Percentiles rank a stretch among this genome's conserved stretches.
Evolutionary conservation across 2,329 filamentous ascomycete genomes (phyloP).

Genomic region (Aureobasidium lini): DNA sequence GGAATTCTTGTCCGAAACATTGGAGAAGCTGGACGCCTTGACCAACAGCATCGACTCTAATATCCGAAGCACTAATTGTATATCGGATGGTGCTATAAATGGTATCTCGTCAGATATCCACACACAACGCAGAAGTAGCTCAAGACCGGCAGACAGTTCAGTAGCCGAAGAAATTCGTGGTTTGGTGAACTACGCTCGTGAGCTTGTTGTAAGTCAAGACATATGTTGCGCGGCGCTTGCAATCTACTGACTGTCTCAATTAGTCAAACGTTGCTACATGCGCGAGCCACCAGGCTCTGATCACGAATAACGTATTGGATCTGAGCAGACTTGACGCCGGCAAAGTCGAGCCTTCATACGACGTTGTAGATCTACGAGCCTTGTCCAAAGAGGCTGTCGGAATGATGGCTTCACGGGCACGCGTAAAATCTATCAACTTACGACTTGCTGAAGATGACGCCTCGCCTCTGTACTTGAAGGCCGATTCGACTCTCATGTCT

Average conservation of each 20-base stretch:
- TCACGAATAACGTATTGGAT: constrained; percentile 15
- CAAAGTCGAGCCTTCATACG: constrained; percentile 13
- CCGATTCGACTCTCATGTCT: constrained; percentile 12
- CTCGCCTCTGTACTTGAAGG: constrained; percentile 12
- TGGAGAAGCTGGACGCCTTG: constrained; percentile 7
- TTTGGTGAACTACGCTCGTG: constrained; percentile 7
- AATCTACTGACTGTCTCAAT: neutral
- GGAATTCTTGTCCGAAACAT: constrained; percentile 9
- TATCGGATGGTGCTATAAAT: neutral
- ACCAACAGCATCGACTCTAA: neutral
- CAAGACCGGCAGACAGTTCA: neutral
- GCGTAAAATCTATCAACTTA: constrained; percentile 11
- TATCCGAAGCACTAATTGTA: neutral
- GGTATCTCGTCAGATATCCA: neutral
- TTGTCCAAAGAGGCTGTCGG: constrained; percentile 7
- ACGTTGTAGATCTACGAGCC: constrained; percentile 9
- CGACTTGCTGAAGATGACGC: neutral
- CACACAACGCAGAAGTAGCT: neutral
- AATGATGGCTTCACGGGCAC: constrained; percentile 14
- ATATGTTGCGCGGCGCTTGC: neutral
- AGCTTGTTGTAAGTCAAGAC: constrained; percentile 5
- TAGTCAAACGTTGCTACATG: constrained; percentile 11
- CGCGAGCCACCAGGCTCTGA: constrained; percentile 13
- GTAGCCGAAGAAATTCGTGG: neutral
- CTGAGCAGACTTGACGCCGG: constrained; percentile 13